Percentiles rank a stretch among this genome's conserved stretches.
Evolutionary conservation across 495 filamentous ascomycete species (phyloP).

Genomic region (Chaetomium fimeti): DNA sequence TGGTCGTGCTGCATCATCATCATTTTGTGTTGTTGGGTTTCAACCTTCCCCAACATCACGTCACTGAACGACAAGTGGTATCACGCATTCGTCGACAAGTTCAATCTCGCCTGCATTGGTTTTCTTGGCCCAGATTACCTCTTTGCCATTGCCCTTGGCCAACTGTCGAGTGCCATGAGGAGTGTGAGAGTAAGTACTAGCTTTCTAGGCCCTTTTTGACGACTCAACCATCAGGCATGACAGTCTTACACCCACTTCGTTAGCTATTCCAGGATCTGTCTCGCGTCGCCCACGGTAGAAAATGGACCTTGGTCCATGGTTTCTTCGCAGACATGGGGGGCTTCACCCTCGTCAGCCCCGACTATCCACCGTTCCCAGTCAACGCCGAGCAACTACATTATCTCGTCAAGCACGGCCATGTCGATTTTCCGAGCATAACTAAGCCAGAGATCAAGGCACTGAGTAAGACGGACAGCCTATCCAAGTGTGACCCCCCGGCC

Average conservation of each 20-base stretch:
- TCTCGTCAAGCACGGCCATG: conserved; percentile 29
- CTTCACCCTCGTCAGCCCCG: conserved; percentile 28
- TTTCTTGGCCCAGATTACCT: conserved; percentile 20
- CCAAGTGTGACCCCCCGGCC: conserved; percentile 5
- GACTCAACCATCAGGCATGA: background rate
- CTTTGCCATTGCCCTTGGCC: conserved; percentile 21
- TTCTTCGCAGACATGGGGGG: conserved; percentile 45
- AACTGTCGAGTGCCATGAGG: conserved; percentile 17
- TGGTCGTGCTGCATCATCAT: conserved; percentile 25
- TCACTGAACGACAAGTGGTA: conserved; percentile 19
- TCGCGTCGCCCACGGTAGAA: conserved; percentile 2
- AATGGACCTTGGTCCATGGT: conserved; percentile 39
- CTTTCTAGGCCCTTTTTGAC: no score
- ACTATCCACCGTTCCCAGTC: conserved; percentile 33
- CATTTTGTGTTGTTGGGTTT: conserved; percentile 24
- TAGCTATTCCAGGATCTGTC: background rate
- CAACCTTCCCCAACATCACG: conserved; percentile 17
- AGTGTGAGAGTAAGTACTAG: conserved; percentile 11
- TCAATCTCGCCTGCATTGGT: conserved; percentile 18
- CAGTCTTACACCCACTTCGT: background rate
- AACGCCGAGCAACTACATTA: conserved; percentile 40
- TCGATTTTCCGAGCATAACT: conserved; percentile 22
- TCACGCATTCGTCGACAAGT: conserved; percentile 11
- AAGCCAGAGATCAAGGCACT: conserved; percentile 38
- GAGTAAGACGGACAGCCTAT: conserved; percentile 29